Evolutionary conservation across 108 stramenopile species (phyloP).

Genomic region (Nitzschia sp.): DNA sequence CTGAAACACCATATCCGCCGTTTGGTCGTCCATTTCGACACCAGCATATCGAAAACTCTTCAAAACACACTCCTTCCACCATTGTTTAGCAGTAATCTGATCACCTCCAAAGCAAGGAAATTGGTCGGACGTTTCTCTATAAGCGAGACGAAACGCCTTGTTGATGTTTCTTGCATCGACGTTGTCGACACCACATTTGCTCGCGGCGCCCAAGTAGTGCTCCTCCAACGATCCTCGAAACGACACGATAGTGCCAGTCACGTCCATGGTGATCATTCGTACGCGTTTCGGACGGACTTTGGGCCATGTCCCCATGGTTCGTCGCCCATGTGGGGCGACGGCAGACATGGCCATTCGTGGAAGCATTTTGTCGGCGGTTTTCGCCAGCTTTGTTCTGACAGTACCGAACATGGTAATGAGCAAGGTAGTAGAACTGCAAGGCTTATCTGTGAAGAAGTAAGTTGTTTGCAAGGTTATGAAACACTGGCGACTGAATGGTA

Average conservation of each 20-base stretch:
- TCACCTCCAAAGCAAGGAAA: constrained; percentile 71
- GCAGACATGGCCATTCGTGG: too few relatives aligned
- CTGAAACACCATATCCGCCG: constrained; percentile 66
- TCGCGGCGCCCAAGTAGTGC: constrained; percentile 68
- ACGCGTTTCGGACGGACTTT: constrained; percentile 53
- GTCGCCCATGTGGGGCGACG: too few relatives aligned
- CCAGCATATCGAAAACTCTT: constrained; percentile 37
- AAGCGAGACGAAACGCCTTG: constrained; percentile 32
- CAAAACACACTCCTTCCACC: constrained; percentile 56
- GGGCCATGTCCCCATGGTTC: constrained; percentile 48
- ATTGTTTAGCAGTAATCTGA: constrained; percentile 63
- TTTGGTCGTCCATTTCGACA: constrained; percentile 41
- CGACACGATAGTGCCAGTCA: constrained; percentile 71
- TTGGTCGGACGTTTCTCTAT: constrained; percentile 48
- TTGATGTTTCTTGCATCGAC: constrained; percentile 29
- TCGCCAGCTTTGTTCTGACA: too few relatives aligned
- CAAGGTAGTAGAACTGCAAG: too few relatives aligned
- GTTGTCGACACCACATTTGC: constrained; percentile 51
- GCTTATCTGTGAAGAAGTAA: too few relatives aligned
- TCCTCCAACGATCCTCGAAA: constrained; percentile 67
- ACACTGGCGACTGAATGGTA: too few relatives aligned
- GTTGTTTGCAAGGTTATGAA: too few relatives aligned
- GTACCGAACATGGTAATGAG: too few relatives aligned
- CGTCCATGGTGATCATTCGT: constrained; percentile 69
- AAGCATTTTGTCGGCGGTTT: too few relatives aligned